These are phyloP conservation scores for Cyberlindnera xishuangbannaensis DNA, from an alignment of 805 yeast genomes.

Conservation along the genomic window DNA sequence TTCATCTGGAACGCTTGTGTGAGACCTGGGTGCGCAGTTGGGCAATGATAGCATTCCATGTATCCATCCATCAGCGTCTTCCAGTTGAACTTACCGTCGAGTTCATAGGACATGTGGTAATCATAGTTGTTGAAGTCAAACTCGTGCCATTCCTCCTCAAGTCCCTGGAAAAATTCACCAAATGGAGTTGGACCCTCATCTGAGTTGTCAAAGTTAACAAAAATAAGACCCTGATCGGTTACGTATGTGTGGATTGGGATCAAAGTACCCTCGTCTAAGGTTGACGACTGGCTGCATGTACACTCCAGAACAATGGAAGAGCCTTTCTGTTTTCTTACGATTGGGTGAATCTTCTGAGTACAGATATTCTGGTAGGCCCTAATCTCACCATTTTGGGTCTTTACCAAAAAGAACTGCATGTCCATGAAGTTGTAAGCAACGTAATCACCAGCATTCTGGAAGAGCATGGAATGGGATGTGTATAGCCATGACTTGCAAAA, in stretches of 20 bases:
- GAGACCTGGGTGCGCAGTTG: slow-evolving; percentile 61
- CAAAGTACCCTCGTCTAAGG: slow-evolving; percentile 55
- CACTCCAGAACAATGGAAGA: slow-evolving; percentile 54
- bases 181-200: slow-evolving; percentile 36
- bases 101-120: slow-evolving; percentile 58
- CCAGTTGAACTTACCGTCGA: slow-evolving; percentile 62
- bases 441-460: slow-evolving; percentile 54
- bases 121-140: slow-evolving; percentile 57
- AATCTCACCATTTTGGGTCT: slow-evolving; percentile 44
- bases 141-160: slow-evolving; percentile 47
- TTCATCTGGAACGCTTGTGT: slow-evolving; percentile 54
- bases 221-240: slow-evolving; percentile 52
- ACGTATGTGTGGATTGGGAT: slow-evolving; percentile 49
- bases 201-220: slow-evolving; percentile 46
- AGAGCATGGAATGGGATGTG: slow-evolving; percentile 46
- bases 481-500: slow-evolving; percentile 53
- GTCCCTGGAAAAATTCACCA: slow-evolving; percentile 47
- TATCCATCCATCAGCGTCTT: slow-evolving; percentile 63
- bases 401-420: slow-evolving; percentile 49
- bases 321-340: slow-evolving; percentile 52
- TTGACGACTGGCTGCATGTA: slow-evolving; percentile 62
- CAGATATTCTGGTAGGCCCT: slow-evolving; percentile 62
- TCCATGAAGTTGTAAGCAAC: slow-evolving; percentile 45
- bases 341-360: slow-evolving; percentile 62
- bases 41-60: slow-evolving; percentile 65